phyloP scores from a whole-genome alignment of 2,329 filamentous ascomycete species.

The Conoideocrella luteorostrata region DNA sequence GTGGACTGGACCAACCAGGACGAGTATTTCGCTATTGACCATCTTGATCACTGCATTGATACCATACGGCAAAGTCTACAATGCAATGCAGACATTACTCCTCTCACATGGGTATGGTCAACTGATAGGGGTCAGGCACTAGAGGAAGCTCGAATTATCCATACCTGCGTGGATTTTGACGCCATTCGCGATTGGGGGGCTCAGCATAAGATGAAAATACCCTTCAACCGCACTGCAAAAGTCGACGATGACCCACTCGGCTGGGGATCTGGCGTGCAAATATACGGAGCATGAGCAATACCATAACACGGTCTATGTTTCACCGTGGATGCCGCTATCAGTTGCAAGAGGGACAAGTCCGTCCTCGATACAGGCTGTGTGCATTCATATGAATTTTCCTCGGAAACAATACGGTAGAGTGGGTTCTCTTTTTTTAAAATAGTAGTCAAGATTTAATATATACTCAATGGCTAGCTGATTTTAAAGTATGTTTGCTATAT shows the following conservation, averaged over 20 bases:
- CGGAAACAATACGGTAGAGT: too few species aligned
- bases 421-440: too few species aligned
- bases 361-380: too few species aligned
- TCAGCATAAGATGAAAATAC: not conserved
- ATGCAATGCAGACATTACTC: not conserved
- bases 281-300: too few species aligned
- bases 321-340: too few species aligned
- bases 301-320: too few species aligned
- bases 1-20: not conserved
- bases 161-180: not conserved
- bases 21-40: not conserved
- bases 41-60: not conserved
- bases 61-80: not conserved
- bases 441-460: too few species aligned
- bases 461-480: too few species aligned
- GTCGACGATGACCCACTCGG: not conserved
- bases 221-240: not conserved
- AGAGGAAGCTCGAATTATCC: not conserved
- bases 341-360: too few species aligned
- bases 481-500: too few species aligned
- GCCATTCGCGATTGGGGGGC: not conserved
- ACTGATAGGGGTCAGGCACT: not conserved
- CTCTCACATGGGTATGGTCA: not conserved
- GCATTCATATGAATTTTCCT: too few species aligned
- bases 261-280: not conserved